phyloP scores from a whole-genome alignment of 108 stramenopile species.

The Seminavis robusta region DNA sequence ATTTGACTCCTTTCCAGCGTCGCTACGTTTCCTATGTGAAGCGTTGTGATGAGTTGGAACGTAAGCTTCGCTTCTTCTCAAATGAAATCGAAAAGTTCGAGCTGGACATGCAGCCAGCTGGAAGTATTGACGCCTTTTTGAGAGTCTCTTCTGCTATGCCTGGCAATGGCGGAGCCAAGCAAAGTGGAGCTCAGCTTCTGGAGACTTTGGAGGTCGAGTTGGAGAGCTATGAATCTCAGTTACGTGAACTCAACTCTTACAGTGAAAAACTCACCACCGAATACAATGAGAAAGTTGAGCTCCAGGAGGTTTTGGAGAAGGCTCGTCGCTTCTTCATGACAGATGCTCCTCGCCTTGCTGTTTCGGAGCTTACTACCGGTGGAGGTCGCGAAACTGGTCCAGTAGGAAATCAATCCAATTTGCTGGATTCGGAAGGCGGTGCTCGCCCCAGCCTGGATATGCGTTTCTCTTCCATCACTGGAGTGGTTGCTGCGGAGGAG shows the following conservation, averaged over 20 bases:
- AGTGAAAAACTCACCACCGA: conserved; percentile 92
- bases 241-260: conserved; percentile 90
- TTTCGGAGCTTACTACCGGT: conserved; percentile 50
- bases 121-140: conserved; percentile 60
- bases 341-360: conserved; percentile 84
- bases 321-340: conserved; percentile 89
- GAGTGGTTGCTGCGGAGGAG: conserved; percentile 91
- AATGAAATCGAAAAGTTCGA: conserved; percentile 90
- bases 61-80: conserved; percentile 92
- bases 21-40: conserved; percentile 96
- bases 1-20: conserved; percentile 97
- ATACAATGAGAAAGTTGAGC: conserved; percentile 97
- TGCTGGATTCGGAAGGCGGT: conserved; percentile 50
- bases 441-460: conserved; percentile 84
- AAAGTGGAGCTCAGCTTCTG: conserved; percentile 69
- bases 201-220: conserved; percentile 88
- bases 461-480: conserved; percentile 93
- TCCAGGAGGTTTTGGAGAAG: conserved; percentile 95
- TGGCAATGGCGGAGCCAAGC: conserved; percentile 29
- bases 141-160: conserved; percentile 32
- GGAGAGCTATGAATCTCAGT: conserved; percentile 89
- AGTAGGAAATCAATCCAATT: conserved; percentile 37
- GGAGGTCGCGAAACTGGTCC: conserved; percentile 12
- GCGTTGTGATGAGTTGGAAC: conserved; percentile 97
- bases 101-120: conserved; percentile 64